Evolutionary conservation across 768 basidiomycete genomes (phyloP), one percentile per base, ranked within the genome.

Genomic region (Mrakia gelida): DNA sequence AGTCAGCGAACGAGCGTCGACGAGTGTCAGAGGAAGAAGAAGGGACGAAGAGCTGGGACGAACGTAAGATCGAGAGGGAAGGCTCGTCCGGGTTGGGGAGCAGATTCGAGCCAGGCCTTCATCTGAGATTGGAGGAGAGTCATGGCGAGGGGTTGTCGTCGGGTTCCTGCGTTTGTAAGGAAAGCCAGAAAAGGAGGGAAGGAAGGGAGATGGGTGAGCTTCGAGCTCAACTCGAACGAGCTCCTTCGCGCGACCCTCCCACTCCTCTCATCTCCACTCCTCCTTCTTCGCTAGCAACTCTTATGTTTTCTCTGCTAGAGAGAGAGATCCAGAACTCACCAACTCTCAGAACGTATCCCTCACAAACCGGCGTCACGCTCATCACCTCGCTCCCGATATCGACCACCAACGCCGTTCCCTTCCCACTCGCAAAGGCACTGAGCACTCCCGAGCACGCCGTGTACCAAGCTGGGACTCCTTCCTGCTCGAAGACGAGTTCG

Each of bases 401-500:
- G 61, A 99, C 90, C 2, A 99, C 93, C 68, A 98, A 87, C 2
- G 97, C 95, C n/a, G 97, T 95, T 2, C 95, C 95, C 83, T 94
- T 95, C 41, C 97, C 97, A 73, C 95, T 92, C 23, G 96, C 93
- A 84, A 99, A 99, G 94, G 96, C 92, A 83, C 93, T 95, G 76
- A 98, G 85, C 21, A 98, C 96, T 30, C 93, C 92, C 32, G 92
- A 92, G 83, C 98, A 97, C 23, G 95, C 94, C 56, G 96, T 92
- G 83, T 98, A 99, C 85, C 96, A 95, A 3, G 95, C 97, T 13
- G 97, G 96, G 10, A 91, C 92, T 68, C 92, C 87, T 81, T 97
- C 96, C 81, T 96, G 92, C 85, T 99, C 97, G 82, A 98, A 98
- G 90, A 97, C 92, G 68, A 97, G 92, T 85, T 98, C 94, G 16